Evolutionary conservation across 1,139 yeast genomes (phyloP), one percentile per base, ranked within the genome.

Genomic region (Magnusiomyces suaveolens): DNA sequence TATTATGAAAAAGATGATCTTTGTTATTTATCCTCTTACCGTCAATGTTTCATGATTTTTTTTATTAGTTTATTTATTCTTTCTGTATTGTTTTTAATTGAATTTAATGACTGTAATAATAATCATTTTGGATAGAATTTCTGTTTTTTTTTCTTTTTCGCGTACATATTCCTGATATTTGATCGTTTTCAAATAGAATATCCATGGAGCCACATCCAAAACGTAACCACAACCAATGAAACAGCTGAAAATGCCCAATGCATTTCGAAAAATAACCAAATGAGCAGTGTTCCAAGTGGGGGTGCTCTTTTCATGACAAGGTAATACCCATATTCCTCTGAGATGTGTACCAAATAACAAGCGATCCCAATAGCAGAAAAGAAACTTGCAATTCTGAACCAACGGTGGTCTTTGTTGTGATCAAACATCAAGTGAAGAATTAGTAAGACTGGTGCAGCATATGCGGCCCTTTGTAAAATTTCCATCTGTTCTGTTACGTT

Each of bases 231-330:
- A 1, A 64, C 61, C 39, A 69, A 57, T n/a, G 69, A 63, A 1
- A 63, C 54, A 3, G 67, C 64, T 2, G 72, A 65, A 64, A 64
- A 67, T 26, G 68, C 62, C 70, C 73, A 69, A 46, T 70, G 72
- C 65, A 72, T 62, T 56, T 72, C 75, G 20, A 72, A 57, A 54
- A 72, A 69, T 43, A 70, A 60, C 74, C 75, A 72, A 8, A 70
- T 67, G 69, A 72, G 69, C 6, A 72, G 57, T 4, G 76, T 72
- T 18, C 75, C 75, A 18, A 72, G 58, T 0, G 75, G 72, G 3
- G 75, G 75, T 1, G 74, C 73, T 47, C 67, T 61, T 48, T 66
- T 63, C 75, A 72, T 72, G 29, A 70, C 66, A 3, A 69, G 66
- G 57, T 66, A 69, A 61, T 72, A 72, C 32, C 73, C 74, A 48